phyloP scores from a whole-genome alignment of 148 eudicot species.

The Rhododendron henanense region DNA sequence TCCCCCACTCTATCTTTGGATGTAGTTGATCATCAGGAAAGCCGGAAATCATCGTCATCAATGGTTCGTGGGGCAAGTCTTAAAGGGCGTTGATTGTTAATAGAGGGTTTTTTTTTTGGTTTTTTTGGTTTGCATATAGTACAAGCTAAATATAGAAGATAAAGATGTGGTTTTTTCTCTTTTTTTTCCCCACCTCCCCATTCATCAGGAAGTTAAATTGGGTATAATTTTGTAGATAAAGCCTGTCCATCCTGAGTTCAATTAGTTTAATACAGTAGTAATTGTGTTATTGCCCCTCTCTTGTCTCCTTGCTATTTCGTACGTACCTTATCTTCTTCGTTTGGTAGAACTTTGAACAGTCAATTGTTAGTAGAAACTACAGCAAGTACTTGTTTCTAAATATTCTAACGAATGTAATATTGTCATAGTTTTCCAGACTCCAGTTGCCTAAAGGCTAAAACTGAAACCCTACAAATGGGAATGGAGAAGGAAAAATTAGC shows the following conservation, averaged over 20 bases:
- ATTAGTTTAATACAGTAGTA: neutral
- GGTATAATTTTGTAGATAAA: constrained; percentile 13
- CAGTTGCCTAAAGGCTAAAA: neutral
- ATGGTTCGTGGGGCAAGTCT: constrained; percentile 57
- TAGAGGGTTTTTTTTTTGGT: constrained; percentile 16
- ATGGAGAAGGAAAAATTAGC: neutral
- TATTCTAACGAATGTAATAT: neutral
- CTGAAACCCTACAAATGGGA: neutral
- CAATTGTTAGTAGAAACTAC: neutral
- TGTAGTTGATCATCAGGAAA: constrained; percentile 48
- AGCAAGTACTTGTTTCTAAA: neutral
- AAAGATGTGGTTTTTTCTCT: constrained; percentile 11
- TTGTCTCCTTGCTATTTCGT: neutral
- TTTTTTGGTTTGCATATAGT: constrained; percentile 9
- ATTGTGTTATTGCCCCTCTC: neutral
- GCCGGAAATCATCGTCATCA: constrained; percentile 46
- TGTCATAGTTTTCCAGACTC: neutral
- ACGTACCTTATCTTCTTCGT: neutral
- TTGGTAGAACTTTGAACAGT: neutral
- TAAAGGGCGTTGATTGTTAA: constrained; percentile 70
- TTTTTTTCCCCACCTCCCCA: neutral
- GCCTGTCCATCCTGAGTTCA: neutral
- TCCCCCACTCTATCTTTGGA: constrained; percentile 48
- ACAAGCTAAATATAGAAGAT: constrained; percentile 18
- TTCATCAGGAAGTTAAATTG: neutral